Evolutionary conservation across 2,329 filamentous ascomycete species (phyloP), one percentile per base, ranked within the genome.

Genomic region (Xylaria sp.): DNA sequence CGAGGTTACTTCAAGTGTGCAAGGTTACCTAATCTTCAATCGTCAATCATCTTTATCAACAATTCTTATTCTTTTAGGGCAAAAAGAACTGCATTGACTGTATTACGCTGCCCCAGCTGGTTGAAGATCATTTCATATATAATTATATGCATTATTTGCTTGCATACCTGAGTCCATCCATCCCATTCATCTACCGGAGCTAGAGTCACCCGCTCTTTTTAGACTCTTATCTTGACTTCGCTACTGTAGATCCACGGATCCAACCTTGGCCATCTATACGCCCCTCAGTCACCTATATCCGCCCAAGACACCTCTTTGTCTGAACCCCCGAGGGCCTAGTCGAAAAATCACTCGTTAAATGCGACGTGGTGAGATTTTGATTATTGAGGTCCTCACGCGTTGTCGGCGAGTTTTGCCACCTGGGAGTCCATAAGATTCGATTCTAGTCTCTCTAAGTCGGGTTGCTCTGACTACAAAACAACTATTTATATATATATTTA

Each of bases 21-120:
- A 31, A 27, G 54, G 54, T 52, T 59, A 52, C 48, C 41, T 59
- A 31, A 55, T 48, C 33, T 57, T 53, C 41, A 40, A 44, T 41
- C 33, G 53, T 53, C 41, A 40, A 44, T 41, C 35, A 10, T 46
- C 25, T 47, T 15, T 43, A 4, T 41, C 35, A 13, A 35, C 13
- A 54, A 46, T 46, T 40, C n/a, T 11, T 46, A 10, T 41, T 23
- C 17, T 17, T 23, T 21, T 35, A n/a, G n/a, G n/a, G n/a, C n/a
- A n/a, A n/a, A n/a, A n/a, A n/a, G n/a, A n/a, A n/a, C n/a, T n/a
- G n/a, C n/a, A n/a, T n/a, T n/a, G n/a, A n/a, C n/a, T n/a, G n/a
- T n/a, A n/a, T n/a, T n/a, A n/a, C n/a, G n/a, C n/a, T n/a, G n/a
- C n/a, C n/a, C n/a, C n/a, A n/a, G n/a, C n/a, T n/a, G n/a, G n/a